Conservation (phyloP, 352 stramenopile genomes). For the Globisporangium megalacanthum region DNA sequence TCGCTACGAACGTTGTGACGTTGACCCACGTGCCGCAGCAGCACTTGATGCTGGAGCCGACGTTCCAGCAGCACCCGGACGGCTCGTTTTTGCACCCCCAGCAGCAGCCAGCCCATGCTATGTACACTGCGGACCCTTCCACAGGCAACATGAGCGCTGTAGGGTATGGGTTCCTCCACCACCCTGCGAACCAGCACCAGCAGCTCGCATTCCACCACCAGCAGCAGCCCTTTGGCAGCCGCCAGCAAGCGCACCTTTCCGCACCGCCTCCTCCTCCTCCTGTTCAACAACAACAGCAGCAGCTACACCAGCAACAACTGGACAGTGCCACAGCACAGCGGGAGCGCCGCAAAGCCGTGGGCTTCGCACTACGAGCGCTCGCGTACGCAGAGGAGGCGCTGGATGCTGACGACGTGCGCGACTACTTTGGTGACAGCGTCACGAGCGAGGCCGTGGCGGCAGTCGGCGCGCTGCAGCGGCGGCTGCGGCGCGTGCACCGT, state of each 20-base stretch:
- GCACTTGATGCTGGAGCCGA: too few species aligned
- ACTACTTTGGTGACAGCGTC: slow-evolving; percentile 28
- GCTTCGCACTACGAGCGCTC: slow-evolving; percentile 25
- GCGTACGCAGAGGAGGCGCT: slow-evolving; percentile 32
- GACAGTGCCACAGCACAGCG: neutral
- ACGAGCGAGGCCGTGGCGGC: slow-evolving; percentile 17
- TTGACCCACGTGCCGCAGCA: too few species aligned
- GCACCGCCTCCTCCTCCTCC: neutral
- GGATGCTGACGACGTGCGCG: slow-evolving; percentile 27
- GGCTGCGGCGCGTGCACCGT: slow-evolving; percentile 29
- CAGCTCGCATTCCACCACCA: neutral
- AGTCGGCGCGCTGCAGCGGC: slow-evolving; percentile 22
- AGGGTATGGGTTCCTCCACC: too few species aligned
- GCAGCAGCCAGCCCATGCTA: too few species aligned
- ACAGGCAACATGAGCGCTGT: too few species aligned
- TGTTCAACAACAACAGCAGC: neutral
- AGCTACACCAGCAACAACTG: neutral
- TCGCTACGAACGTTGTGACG: too few species aligned
- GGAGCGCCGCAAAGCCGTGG: slow-evolving; percentile 27
- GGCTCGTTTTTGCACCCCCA: too few species aligned
- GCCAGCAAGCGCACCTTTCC: neutral
- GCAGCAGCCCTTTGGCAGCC: neutral
- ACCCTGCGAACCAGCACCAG: neutral
- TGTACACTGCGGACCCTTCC: too few species aligned
- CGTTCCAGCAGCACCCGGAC: too few species aligned